Evolutionary conservation across 345 rosid genomes (phyloP), one percentile per base, ranked within the genome.

Genomic region (Populus nigra): DNA sequence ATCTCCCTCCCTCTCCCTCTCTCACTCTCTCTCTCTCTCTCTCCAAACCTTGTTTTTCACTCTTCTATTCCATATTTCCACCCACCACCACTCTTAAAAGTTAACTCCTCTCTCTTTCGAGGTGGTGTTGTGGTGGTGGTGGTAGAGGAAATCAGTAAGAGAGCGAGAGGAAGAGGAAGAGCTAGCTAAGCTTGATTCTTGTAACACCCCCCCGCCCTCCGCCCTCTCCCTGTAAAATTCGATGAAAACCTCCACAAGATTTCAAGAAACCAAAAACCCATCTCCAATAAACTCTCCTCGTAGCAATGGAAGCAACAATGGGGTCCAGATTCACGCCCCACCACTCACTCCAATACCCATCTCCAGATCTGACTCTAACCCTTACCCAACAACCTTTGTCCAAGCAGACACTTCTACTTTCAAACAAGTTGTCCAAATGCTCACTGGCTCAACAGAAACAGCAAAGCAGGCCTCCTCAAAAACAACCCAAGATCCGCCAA

Each of bases 381-480:
- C 98, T 77, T 91, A 90, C 81, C 98, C 98, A 22, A 94, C 98
- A 27, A 94, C 98, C 75, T 94, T 94, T 73, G 98, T 94, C 68
- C 98, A 94, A 76, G 83, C 83, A 72, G 83, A 94, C 88, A 83
- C 96, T 68, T 81, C 93, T 67, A 88, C 85, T 83, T 94, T 93
- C 94, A 94, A 91, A 82, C 97, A 91, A 59, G 98, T 94, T 57
- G 98, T 94, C 73, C 98, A 94, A 78, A 89, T 93, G 97, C 98
- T 93, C 27, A 93, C 98, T 39, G 98, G 98, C 18, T 89, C 90
- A 49, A 77, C 91, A 5, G 92, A 91, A 73, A 86, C 92, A 9
- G 92, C 85, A 18, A 94, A 90, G 71, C 95, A 91, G 71, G 92
- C 90, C 31, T 84, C 93, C 29, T 73, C 82, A 16, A 79, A 59